A percentile compares a stretch with the other conserved stretches of the same genome.
Conservation (phyloP, 2,329 filamentous ascomycete species). For the Atkinsonella hypoxylon region DNA sequence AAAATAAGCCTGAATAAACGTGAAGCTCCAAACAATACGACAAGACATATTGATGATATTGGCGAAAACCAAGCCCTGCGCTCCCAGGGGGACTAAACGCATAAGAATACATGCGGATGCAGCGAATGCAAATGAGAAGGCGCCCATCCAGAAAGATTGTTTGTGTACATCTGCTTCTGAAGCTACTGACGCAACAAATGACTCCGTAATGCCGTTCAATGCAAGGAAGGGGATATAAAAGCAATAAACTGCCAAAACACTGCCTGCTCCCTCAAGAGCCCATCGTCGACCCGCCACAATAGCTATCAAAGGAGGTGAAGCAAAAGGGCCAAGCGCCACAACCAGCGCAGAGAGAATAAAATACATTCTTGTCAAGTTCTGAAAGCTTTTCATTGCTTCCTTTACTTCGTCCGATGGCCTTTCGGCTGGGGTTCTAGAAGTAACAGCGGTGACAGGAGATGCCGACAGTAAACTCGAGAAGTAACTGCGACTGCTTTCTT, state of each 20-base stretch:
- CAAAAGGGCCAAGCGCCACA: constrained; percentile 58
- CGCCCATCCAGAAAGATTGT: constrained; percentile 76
- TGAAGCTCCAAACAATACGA: constrained; percentile 67
- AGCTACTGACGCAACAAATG: constrained; percentile 83
- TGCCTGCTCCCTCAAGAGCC: constrained; percentile 59
- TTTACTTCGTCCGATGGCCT: constrained; percentile 18
- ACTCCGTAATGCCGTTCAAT: constrained; percentile 82
- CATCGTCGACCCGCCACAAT: constrained; percentile 69
- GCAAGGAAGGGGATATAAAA: constrained; percentile 90
- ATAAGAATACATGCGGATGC: constrained; percentile 65
- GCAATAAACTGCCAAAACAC: constrained; percentile 69
- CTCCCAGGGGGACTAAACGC: constrained; percentile 55
- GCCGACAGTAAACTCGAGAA: constrained; percentile 66
- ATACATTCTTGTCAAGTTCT: constrained; percentile 60
- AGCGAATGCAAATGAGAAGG: constrained; percentile 68
- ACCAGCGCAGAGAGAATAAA: constrained; percentile 58
- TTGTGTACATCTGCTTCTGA: constrained; percentile 58
- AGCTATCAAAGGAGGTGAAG: constrained; percentile 61
- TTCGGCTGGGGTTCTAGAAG: background rate
- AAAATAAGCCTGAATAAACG: constrained; percentile 61
- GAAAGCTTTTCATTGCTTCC: constrained; percentile 41
- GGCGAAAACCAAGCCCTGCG: constrained; percentile 69
- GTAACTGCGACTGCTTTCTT: constrained; percentile 83
- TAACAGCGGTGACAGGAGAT: constrained; percentile 9
- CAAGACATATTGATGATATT: constrained; percentile 86